Evolutionary conservation across 345 rosid genomes (phyloP).

Genomic region (Pistacia integerrima): DNA sequence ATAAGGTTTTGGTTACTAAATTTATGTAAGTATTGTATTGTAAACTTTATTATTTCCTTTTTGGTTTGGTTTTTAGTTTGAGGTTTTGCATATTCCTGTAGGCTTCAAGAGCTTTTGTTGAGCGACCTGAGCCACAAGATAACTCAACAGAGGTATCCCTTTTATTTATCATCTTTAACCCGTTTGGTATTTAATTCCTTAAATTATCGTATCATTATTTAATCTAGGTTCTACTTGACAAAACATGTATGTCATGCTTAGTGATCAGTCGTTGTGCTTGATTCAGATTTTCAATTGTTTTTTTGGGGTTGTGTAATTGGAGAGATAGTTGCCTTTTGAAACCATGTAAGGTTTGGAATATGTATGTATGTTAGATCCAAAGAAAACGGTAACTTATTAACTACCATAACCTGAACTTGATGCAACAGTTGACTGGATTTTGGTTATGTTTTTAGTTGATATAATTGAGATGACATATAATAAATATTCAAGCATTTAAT

Average conservation of each 20-base stretch:
- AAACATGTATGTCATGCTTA: neutral
- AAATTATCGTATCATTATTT: neutral
- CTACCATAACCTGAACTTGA: neutral
- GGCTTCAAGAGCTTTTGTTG: conserved; percentile 53
- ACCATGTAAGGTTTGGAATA: neutral
- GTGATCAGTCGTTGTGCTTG: neutral
- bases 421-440: neutral
- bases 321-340: neutral
- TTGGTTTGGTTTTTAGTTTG: conserved; percentile 10
- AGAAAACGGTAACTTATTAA: neutral
- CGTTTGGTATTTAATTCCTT: neutral
- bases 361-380: neutral
- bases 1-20: conserved; percentile 1
- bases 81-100: conserved; percentile 24
- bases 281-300: neutral
- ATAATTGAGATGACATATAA: neutral
- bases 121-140: conserved; percentile 50
- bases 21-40: neutral
- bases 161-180: neutral
- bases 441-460: neutral
- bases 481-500: neutral
- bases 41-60: neutral
- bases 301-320: neutral
- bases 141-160: conserved; percentile 59
- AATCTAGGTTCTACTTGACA: neutral